phyloP scores from a whole-genome alignment of 495 filamentous ascomycete species.

The Xylaria sp. region DNA sequence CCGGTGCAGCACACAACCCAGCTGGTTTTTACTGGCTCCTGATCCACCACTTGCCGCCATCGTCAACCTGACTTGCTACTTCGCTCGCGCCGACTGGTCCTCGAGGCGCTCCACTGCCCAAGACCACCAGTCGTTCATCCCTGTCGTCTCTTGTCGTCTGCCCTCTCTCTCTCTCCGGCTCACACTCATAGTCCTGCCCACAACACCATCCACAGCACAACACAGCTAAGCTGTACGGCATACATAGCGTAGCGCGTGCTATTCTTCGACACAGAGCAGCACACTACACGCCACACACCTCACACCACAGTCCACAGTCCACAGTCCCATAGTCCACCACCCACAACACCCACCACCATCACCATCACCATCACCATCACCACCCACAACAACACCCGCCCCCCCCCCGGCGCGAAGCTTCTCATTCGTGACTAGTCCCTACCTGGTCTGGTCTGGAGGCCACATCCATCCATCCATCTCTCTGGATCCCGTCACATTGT shows the following conservation, averaged over 20 bases:
- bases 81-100: slow-evolving; percentile 24
- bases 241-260: slow-evolving; percentile 10
- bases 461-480: slow-evolving; percentile 30
- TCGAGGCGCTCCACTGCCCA: slow-evolving; percentile 24
- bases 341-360: too few species aligned
- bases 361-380: too few species aligned
- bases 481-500: slow-evolving; percentile 32
- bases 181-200: too few species aligned
- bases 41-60: slow-evolving; percentile 26
- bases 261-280: neutral
- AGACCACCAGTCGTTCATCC: neutral
- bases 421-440: slow-evolving; percentile 10
- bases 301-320: too few species aligned
- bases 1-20: neutral
- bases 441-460: neutral
- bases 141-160: neutral
- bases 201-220: neutral
- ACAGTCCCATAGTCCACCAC: too few species aligned
- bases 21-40: slow-evolving; percentile 6
- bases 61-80: slow-evolving; percentile 6
- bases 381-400: too few species aligned
- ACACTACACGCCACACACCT: neutral
- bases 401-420: slow-evolving; percentile 6
- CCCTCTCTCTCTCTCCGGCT: too few species aligned
- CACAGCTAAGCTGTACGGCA: slow-evolving; percentile 10